Evolutionary conservation across 371 early-diverging fungal genomes (phyloP), one percentile per base, ranked within the genome.

Genomic region (Catenaria anguillulae): DNA sequence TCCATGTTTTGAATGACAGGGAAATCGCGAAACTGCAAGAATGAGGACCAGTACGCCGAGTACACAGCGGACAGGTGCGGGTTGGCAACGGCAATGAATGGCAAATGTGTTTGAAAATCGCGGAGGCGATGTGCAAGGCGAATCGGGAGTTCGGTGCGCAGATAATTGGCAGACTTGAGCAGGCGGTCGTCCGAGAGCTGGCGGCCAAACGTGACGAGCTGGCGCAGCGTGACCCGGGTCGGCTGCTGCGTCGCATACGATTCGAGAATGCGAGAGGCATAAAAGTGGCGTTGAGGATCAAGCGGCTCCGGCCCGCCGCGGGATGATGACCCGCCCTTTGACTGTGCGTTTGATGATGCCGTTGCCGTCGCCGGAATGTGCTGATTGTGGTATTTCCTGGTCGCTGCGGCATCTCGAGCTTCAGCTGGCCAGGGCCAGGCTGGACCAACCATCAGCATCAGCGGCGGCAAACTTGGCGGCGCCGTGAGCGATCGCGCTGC

Each of bases 201-300:
- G 56, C 92, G 78, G n/a, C 96, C 96, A 75, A 90, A 93, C 65
- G 89, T 83, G 34, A 91, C 87, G 58, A 93, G 83, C 71, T 97
- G 95, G 34, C 93, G 84, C 58, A 97, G 71, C 4, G 93, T 92
- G 37, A 93, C 85, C 8, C 88, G 83, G 60, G 84, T 86, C 13
- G 86, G 77, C 21, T 86, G 79, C 62, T 86, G 86, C 29, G 75
- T 71, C 1, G 84, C 82, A 70, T 90, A 94, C 45, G 80, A 79
- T 64, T 93, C 97, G 15, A 96, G 75, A 60, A 92, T 78, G 31
- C 87, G 77, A 73, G 89, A 93, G 68, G 88, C 85, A 73, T 96
- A 96, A 72, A 93, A 96, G 67, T 84, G 84, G 37, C 83, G 81
- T n/a, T 85, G 80, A 42, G 31, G 21, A 5, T 55, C 55, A 21